Evolutionary conservation across 2,329 filamentous ascomycete species (phyloP).

Genomic region (Phoma sp.): DNA sequence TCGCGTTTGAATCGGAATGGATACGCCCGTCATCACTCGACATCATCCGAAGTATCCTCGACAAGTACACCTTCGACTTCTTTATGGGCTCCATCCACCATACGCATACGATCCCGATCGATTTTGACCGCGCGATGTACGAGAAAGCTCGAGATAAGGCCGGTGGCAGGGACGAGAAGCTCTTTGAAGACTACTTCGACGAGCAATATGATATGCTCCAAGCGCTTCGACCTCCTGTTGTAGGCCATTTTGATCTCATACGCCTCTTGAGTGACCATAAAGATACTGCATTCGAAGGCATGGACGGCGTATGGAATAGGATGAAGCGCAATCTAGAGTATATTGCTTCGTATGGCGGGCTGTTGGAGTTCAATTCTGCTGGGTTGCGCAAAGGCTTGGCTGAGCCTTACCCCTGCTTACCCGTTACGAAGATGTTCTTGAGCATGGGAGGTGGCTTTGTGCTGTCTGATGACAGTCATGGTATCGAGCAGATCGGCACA

Average conservation of each 20-base stretch:
- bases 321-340: conserved; percentile 77
- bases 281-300: conserved; percentile 64
- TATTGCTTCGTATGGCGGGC: conserved; percentile 75
- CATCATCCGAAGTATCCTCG: conserved; percentile 66
- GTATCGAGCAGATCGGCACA: conserved; percentile 82
- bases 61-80: conserved; percentile 76
- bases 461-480: conserved; percentile 94
- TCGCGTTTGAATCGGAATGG: conserved; percentile 95
- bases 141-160: conserved; percentile 63
- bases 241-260: conserved; percentile 95
- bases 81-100: conserved; percentile 96
- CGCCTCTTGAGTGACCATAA: conserved; percentile 78
- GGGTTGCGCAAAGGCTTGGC: conserved; percentile 86
- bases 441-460: conserved; percentile 80
- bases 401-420: conserved; percentile 85
- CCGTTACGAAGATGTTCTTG: conserved; percentile 82
- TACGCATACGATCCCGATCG: conserved; percentile 84
- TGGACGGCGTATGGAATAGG: conserved; percentile 73
- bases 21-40: conserved; percentile 73
- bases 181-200: conserved; percentile 89
- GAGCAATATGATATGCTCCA: conserved; percentile 82
- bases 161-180: conserved; percentile 65
- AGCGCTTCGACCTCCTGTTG: conserved; percentile 74
- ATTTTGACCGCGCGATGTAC: conserved; percentile 78
- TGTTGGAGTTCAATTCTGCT: conserved; percentile 89